Evolutionary conservation across 2,329 filamentous ascomycete species (phyloP).

Genomic region (Calonectria multiphialidica): DNA sequence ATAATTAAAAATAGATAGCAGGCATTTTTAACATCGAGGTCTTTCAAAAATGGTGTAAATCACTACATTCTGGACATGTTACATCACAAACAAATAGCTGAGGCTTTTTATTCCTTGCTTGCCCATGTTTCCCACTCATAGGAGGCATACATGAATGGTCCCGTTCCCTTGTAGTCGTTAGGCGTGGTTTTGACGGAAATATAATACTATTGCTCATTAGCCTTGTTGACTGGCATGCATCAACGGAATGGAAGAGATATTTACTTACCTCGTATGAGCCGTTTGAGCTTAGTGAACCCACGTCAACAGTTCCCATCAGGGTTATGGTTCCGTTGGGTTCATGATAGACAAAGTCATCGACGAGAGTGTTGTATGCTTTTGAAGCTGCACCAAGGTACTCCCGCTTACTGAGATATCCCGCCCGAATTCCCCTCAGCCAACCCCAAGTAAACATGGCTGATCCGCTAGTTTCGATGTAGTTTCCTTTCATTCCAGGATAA

Average conservation of each 20-base stretch:
- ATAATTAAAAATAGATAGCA: too few relatives aligned
- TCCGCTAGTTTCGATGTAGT: constrained; percentile 70
- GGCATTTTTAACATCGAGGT: too few relatives aligned
- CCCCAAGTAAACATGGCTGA: constrained; percentile 68
- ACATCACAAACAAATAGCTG: background rate
- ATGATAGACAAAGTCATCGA: constrained; percentile 56
- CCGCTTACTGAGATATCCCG: constrained; percentile 30
- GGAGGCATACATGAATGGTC: constrained; percentile 36
- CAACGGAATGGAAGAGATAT: accelerated
- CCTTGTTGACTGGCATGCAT: background rate
- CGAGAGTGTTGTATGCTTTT: constrained; percentile 45
- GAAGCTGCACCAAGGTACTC: constrained; percentile 24
- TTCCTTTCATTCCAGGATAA: constrained; percentile 58
- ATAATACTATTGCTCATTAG: constrained; percentile 24
- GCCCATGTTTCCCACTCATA: constrained; percentile 39
- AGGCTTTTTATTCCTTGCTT: background rate
- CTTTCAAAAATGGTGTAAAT: too few relatives aligned
- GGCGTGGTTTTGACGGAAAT: constrained; percentile 3
- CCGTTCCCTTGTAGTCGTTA: constrained; percentile 34
- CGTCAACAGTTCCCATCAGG: constrained; percentile 62
- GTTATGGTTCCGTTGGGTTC: constrained; percentile 57
- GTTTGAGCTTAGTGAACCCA: constrained; percentile 61
- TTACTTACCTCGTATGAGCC: constrained; percentile 60
- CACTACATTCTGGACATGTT: background rate
- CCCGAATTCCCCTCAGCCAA: constrained; percentile 54